These are phyloP conservation scores for Melocanna baccifera DNA, from an alignment of 176 grass and related monocot species.

Conservation along the genomic window DNA sequence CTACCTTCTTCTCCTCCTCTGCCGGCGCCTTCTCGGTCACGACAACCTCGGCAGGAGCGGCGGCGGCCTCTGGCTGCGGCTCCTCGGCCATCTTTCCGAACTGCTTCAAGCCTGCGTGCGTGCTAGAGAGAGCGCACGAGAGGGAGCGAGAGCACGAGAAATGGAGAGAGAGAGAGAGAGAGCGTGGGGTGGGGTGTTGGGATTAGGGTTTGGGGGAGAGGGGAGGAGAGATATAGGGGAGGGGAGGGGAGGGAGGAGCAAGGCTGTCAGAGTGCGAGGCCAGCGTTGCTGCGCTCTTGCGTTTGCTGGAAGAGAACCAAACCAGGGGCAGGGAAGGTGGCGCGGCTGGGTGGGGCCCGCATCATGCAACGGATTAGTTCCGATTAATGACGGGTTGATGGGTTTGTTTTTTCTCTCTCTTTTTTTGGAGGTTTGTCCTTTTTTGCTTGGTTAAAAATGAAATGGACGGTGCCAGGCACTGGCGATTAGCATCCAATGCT, in stretches of 20 bases:
- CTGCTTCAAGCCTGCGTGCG: neutral
- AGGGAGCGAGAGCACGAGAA: neutral
- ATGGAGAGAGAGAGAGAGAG: neutral
- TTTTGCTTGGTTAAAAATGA: neutral
- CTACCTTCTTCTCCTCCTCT: constrained; percentile 32
- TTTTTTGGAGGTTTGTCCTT: neutral
- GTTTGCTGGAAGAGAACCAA: constrained; percentile 21
- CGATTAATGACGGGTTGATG: constrained; percentile 6
- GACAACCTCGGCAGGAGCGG: constrained; percentile 34
- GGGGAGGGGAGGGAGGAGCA: constrained; percentile 9
- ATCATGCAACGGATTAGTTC: neutral
- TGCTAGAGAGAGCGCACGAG: neutral
- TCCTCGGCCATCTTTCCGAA: constrained; percentile 68
- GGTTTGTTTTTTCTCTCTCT: neutral
- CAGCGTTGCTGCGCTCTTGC: constrained; percentile 45
- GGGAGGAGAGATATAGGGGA: neutral
- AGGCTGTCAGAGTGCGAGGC: constrained; percentile 53
- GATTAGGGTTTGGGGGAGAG: constrained; percentile 44
- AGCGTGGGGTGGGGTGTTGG: neutral
- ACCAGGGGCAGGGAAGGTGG: constrained; percentile 13
- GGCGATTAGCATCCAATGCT: neutral
- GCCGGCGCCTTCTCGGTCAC: constrained; percentile 39
- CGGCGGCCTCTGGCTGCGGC: constrained; percentile 42
- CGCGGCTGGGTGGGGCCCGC: constrained; percentile 3
- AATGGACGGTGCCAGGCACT: neutral